These are phyloP conservation scores for Hypoxylon sp. DNA, from an alignment of 2,329 filamentous ascomycete genomes.

Conservation along the genomic window DNA sequence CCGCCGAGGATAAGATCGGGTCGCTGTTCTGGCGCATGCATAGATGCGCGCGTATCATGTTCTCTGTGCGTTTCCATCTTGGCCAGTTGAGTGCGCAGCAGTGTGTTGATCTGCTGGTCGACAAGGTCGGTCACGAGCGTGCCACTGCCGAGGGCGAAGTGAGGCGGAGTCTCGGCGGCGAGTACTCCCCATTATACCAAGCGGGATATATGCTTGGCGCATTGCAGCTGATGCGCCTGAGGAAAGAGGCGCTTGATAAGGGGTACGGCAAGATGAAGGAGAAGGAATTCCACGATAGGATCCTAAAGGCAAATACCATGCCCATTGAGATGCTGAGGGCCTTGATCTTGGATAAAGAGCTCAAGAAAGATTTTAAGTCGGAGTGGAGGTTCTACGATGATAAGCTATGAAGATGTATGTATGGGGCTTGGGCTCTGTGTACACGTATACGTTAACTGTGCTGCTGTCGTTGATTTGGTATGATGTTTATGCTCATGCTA, in stretches of 20 bases:
- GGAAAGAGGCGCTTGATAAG: conserved; percentile 63
- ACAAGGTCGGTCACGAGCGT: conserved; percentile 71
- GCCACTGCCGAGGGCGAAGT: conserved; percentile 74
- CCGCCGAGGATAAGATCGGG: conserved; percentile 68
- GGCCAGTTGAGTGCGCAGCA: conserved; percentile 67
- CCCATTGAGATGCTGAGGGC: conserved; percentile 69
- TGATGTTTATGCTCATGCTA: background rate
- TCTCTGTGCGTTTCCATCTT: conserved; percentile 72
- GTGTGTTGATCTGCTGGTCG: conserved; percentile 70
- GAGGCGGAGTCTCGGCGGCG: conserved; percentile 68
- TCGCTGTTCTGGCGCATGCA: conserved; percentile 76
- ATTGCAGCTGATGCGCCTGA: conserved; percentile 67
- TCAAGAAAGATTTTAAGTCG: conserved; percentile 62
- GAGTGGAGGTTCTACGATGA: conserved; percentile 66
- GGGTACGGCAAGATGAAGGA: conserved; percentile 58
- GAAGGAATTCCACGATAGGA: conserved; percentile 69
- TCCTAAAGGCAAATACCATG: conserved; percentile 67
- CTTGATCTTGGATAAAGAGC: conserved; percentile 59
- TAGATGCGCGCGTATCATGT: conserved; percentile 71
- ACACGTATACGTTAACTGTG: background rate
- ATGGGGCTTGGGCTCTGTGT: background rate
- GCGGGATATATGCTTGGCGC: conserved; percentile 73
- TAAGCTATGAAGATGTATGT: conserved; percentile 19
- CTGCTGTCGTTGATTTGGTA: background rate
- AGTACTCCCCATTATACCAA: conserved; percentile 72